Conservation (phyloP, 2,329 filamentous ascomycete species). For the Aspergillus sp. region DNA sequence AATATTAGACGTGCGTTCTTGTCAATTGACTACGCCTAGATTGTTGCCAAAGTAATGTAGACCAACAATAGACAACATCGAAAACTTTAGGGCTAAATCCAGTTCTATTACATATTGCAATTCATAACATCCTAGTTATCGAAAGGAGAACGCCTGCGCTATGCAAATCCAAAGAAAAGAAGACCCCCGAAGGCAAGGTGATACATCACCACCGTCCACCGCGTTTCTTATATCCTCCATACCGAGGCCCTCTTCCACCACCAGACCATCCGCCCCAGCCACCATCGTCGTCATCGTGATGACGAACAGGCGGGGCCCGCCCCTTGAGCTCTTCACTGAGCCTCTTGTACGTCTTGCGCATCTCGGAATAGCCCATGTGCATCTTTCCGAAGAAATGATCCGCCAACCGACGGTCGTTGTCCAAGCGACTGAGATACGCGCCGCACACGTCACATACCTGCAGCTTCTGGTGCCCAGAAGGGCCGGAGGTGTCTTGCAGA, state of each 20-base stretch:
- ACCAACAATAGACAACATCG: too few relatives aligned
- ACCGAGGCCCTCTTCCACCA: slow-evolving; percentile 44
- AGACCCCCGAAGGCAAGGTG: slow-evolving; percentile 12
- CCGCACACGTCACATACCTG: slow-evolving; percentile 99
- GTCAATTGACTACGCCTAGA: not conserved
- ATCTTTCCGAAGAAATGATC: slow-evolving; percentile 99
- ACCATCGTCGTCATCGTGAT: slow-evolving; percentile 54
- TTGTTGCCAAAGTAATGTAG: not conserved
- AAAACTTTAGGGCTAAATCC: slow-evolving; percentile 7
- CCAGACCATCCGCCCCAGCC: slow-evolving; percentile 43
- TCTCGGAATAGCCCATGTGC: slow-evolving; percentile 96
- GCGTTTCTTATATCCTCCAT: slow-evolving; percentile 43
- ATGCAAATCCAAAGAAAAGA: slow-evolving; percentile 33
- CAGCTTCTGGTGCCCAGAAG: slow-evolving; percentile 92
- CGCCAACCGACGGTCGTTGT: slow-evolving; percentile 89
- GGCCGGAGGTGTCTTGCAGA: slow-evolving; percentile 86
- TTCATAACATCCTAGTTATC: slow-evolving; percentile 24
- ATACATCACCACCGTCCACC: slow-evolving; percentile 41
- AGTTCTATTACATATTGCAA: slow-evolving; percentile 22
- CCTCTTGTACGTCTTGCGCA: slow-evolving; percentile 89
- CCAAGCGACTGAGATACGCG: slow-evolving; percentile 85
- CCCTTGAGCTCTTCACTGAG: slow-evolving; percentile 84
- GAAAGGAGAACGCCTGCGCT: slow-evolving; percentile 42
- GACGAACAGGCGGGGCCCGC: slow-evolving; percentile 59
- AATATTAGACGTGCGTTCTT: too few relatives aligned